A percentile compares a stretch with the other conserved stretches of the same genome.
Evolutionary conservation across 176 grass and related monocot genomes (phyloP).

Genomic region (Triticum timopheevii): DNA sequence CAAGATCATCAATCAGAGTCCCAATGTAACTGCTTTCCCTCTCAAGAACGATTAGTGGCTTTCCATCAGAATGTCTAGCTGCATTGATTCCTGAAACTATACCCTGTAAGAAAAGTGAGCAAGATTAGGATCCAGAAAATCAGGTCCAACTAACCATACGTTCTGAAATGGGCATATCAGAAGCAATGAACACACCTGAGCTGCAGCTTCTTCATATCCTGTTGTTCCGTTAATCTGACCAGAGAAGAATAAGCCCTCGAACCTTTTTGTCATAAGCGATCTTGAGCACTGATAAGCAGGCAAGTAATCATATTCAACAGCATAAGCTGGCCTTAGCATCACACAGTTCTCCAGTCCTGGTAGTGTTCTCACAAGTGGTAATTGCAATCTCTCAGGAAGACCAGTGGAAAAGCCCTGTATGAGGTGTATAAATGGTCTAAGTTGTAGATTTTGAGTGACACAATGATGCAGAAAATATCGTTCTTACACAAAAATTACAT

Average conservation of each 20-base stretch:
- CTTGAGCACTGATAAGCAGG: conserved; percentile 95
- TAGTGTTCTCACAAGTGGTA: conserved; percentile 81
- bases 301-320: conserved; percentile 95
- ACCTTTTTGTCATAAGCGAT: conserved; percentile 98
- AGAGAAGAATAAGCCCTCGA: conserved; percentile 95
- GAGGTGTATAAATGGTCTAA: conserved; percentile 25
- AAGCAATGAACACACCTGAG: conserved; percentile 65
- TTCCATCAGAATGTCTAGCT: conserved; percentile 91
- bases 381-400: conserved; percentile 86
- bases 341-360: conserved; percentile 93
- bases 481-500: not conserved
- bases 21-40: conserved; percentile 97
- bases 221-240: conserved; percentile 99
- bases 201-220: conserved; percentile 97
- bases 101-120: conserved; percentile 51
- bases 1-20: conserved; percentile 98
- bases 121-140: conserved; percentile 30
- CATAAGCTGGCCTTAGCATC: conserved; percentile 95
- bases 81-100: conserved; percentile 95
- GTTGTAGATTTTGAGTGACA: not conserved
- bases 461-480: conserved; percentile 12
- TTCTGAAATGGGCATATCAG: conserved; percentile 18
- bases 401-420: conserved; percentile 91
- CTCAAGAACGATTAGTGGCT: conserved; percentile 85
- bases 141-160: not conserved